Base-by-base conservation (phyloP, 1,139 yeast species). In the Torulaspora pretoriensis region DNA sequence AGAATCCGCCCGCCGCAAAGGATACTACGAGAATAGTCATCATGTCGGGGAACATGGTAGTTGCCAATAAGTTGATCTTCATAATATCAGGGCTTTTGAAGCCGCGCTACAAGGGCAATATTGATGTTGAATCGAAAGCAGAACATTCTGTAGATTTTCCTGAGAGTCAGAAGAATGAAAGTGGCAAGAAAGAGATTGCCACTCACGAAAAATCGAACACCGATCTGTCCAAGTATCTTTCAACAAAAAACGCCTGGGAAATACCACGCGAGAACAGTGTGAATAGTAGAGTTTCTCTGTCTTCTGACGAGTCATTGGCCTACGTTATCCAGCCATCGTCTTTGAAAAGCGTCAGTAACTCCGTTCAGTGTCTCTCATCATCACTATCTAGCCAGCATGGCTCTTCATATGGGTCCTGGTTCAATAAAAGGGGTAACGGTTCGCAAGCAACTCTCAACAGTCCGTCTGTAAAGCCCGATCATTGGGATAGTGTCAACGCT, bases 31-130 rank as follows among this genome's bases (percentile, higher is more conserved):
- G 83, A 43, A 68, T 79, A 0, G 80, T 78, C 3, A 68, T 79
- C 4, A 71, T 78, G 75, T 78, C 84, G 0, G 77, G 80, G 5
- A 80, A 79, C 53, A 78, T 81, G 17, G 74, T 74, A 24, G 81
- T 79, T 8, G 83, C 84, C 0, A 80, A 78, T 53, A 78, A 78
- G 56, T 63, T 80, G 46, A 65, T 79, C 0, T 79, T 78, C 47
- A 75, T 80, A 8, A 53, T 80, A 12, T 72, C 78, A 46, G 83
- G 79, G 0, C 53, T 78, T 17, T 43, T 62, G 26, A 53, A 53
- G 38, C 65, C 64, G 9, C 55, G 57, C 26, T 58, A 47, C 42
- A 47, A 46, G 7, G 57, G 54, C 8, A 36, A 43, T 8, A 36
- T 53, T 10, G 35, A 42, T 24, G 31, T 46, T 19, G 32, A 38